Evolutionary conservation across 1,139 yeast species (phyloP), one percentile per base, ranked within the genome.

Genomic region (Sugiyamaella pinicola): DNA sequence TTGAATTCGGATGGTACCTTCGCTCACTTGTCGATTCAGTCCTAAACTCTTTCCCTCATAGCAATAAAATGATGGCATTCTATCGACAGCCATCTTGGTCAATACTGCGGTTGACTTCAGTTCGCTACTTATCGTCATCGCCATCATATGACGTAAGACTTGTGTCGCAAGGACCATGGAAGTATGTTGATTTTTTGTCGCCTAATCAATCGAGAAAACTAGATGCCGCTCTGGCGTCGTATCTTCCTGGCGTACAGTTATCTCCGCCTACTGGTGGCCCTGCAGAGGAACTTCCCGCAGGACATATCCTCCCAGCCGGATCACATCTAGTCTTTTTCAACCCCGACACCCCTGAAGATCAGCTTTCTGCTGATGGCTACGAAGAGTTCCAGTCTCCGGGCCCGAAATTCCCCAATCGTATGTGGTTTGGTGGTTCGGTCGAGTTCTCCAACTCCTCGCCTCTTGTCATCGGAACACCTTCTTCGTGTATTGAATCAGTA

Each of bases 401-500:
- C 2, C 73, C 63, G 6, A 47, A 52, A 22, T 88, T 74, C 64
- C 70, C 71, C 22, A 73, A 95, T 56, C 73, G 97, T 33, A 79
- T 91, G 82, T 91, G 97, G 97, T 83, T 80, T 0, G 82, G 84
- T 37, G 97, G 97, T 1, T 68, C 75, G 22, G 69, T 88, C 26
- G 69, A 69, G 77, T 79, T 64, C 62, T 66, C 62, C 46, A 52
- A 51, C 7, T 56, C 56, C 0, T 62, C 69, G n/a, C 69, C 74
- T 0, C 56, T 82, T 3, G 47, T 41, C 8, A 66, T 76, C 29
- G 76, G 78, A 6, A 65, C 67, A 13, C 59, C 61, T 1, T 64
- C 70, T 0, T 35, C 45, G 4, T 65, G 69, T 48, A 39, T 48
- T 8, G 74, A 70, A 51, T 33, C 58, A 1, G 50, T 66, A 9